Conservation (phyloP, 176 grass and related monocot species). For the Typha latifolia region DNA sequence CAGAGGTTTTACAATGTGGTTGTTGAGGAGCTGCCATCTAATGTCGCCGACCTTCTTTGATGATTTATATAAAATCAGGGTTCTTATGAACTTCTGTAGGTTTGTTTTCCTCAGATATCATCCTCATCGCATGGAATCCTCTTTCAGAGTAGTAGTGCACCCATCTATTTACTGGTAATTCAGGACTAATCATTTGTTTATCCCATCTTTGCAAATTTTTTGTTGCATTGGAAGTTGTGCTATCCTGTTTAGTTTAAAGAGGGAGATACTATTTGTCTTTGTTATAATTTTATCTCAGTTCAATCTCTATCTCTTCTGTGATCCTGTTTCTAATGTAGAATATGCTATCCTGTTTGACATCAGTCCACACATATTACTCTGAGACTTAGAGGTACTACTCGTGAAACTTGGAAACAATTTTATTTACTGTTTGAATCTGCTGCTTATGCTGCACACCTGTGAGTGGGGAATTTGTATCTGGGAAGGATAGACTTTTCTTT, state of each 20-base stretch:
- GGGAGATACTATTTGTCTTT: constrained; percentile 1
- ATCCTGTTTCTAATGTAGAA: too few species aligned
- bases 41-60: constrained; percentile 66
- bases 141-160: constrained; percentile 27
- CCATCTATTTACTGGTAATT: constrained; percentile 28
- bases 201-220: constrained; percentile 37
- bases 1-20: constrained; percentile 69
- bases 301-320: too few species aligned
- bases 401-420: too few species aligned
- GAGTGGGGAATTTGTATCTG: too few species aligned
- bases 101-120: constrained; percentile 34
- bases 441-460: too few species aligned
- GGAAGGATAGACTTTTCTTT: too few species aligned
- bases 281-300: too few species aligned
- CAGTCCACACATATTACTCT: too few species aligned
- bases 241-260: constrained; percentile 22
- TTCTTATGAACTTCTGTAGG: constrained; percentile 26
- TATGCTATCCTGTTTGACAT: too few species aligned
- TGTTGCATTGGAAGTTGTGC: constrained; percentile 22
- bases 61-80: constrained; percentile 13
- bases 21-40: constrained; percentile 57
- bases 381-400: too few species aligned
- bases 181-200: constrained; percentile 17
- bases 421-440: too few species aligned
- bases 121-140: constrained; percentile 23